phyloP scores from a whole-genome alignment of 148 eudicot genomes.

The Cornus controversa region DNA sequence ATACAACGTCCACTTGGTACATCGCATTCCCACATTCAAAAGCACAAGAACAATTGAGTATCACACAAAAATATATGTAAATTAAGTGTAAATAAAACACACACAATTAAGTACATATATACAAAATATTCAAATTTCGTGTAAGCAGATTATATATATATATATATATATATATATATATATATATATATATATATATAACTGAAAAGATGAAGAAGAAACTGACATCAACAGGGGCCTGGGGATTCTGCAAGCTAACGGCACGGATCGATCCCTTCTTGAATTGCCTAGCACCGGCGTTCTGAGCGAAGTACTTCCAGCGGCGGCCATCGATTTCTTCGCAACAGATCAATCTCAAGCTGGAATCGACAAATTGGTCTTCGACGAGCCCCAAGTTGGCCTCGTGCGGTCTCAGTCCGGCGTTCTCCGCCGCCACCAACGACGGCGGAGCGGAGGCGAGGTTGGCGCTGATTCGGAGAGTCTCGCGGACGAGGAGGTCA shows the following conservation, averaged over 20 bases:
- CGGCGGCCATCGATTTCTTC: slow-evolving; percentile 89
- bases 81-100: too few relatives aligned
- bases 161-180: too few relatives aligned
- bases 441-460: slow-evolving; percentile 39
- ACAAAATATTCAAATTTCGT: too few relatives aligned
- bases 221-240: slow-evolving; percentile 71
- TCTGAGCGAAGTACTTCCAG: slow-evolving; percentile 60
- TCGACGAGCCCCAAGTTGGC: slow-evolving; percentile 47
- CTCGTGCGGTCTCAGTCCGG: slow-evolving; percentile 19
- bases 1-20: too few relatives aligned
- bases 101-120: too few relatives aligned
- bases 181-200: too few relatives aligned
- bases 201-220: not conserved
- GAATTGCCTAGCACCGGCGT: slow-evolving; percentile 18
- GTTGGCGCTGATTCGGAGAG: slow-evolving; percentile 83
- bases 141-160: too few relatives aligned
- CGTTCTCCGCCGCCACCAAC: slow-evolving; percentile 17
- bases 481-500: slow-evolving; percentile 76
- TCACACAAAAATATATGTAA: too few relatives aligned
- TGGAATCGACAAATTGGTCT: slow-evolving; percentile 61
- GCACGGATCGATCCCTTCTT: slow-evolving; percentile 65
- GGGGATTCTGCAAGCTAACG: slow-evolving; percentile 76
- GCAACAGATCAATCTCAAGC: slow-evolving; percentile 69
- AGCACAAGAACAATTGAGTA: too few relatives aligned
- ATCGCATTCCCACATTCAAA: too few relatives aligned